These are phyloP conservation scores for barley (Hordeum vulgare) DNA, from an alignment of 176 grass and related monocot species.

Conservation along the genomic window MorexV3_pseudomolecules_assembly NC_058521.1:283952892-283953391, in stretches of 20 bases:
- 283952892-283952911: no score
- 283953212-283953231: not conserved
- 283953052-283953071: no score
- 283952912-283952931: not conserved
- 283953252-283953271: not conserved
- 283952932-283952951: not conserved
- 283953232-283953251: not conserved
- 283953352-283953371: no score
- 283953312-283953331: not conserved
- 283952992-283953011: no score
- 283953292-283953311: not conserved
- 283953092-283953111: no score
- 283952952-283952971: no score
- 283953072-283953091: not conserved
- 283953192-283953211: not conserved
- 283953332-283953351: no score
- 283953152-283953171: no score
- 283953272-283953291: not conserved
- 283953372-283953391: no score
- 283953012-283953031: no score
- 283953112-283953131: not conserved
- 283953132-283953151: not conserved
- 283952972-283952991: no score
- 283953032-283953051: no score
- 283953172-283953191: not conserved